Evolutionary conservation across 345 rosid genomes (phyloP).

Genomic region (Eucalyptus guilfoylei): DNA sequence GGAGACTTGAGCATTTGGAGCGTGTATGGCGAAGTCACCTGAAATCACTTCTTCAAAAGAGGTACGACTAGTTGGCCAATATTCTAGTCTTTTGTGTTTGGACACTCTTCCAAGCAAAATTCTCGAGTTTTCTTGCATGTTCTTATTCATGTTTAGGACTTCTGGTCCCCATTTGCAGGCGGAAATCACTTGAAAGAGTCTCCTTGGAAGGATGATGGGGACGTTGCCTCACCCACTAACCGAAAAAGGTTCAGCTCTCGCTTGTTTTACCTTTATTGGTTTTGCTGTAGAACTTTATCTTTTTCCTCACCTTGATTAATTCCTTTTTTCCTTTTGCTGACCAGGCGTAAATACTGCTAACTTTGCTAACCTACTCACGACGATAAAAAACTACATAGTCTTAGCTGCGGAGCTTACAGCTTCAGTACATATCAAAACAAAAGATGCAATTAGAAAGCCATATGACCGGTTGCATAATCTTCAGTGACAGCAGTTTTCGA

Average conservation of each 20-base stretch:
- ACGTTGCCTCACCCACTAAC: constrained; percentile 62
- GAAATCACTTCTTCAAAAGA: neutral
- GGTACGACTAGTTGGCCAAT: constrained; percentile 2
- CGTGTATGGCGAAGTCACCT: neutral
- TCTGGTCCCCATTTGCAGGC: constrained; percentile 54
- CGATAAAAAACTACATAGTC: neutral
- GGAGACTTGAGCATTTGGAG: neutral
- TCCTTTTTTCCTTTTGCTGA: constrained; percentile 3
- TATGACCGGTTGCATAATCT: neutral
- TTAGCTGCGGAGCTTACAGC: neutral
- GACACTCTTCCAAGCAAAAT: neutral
- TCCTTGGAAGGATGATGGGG: constrained; percentile 59
- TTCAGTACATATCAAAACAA: neutral
- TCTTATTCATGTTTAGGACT: constrained; percentile 3
- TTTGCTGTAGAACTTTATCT: constrained; percentile 9
- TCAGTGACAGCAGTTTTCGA: neutral
- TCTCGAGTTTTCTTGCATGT: constrained; percentile 5
- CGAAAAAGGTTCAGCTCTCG: constrained; percentile 46
- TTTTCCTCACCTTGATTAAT: neutral
- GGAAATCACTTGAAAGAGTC: constrained; percentile 37
- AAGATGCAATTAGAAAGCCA: neutral
- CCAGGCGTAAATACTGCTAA: constrained; percentile 45
- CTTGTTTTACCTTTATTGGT: constrained; percentile 26
- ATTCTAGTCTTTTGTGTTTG: neutral
- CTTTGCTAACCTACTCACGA: neutral